phyloP scores from a whole-genome alignment of 2,329 filamentous ascomycete genomes.

The Fusarium neocosmosporiellum region DNA sequence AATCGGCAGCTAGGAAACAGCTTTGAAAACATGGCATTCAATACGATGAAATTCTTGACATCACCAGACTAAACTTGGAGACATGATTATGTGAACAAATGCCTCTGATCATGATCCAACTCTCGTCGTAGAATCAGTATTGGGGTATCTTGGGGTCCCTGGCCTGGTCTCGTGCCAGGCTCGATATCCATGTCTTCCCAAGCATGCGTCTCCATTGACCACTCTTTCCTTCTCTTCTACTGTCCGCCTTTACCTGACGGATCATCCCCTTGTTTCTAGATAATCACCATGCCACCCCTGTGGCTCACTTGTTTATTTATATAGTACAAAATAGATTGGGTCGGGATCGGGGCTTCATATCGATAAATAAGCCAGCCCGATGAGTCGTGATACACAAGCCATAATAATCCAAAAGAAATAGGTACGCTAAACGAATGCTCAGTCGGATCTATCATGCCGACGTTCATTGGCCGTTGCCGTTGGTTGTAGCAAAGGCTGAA shows the following conservation, averaged over 20 bases:
- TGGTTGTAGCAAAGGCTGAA: conserved; percentile 32
- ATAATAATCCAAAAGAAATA: conserved; percentile 27
- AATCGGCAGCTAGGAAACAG: not conserved
- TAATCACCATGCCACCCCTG: conserved; percentile 9
- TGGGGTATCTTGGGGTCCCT: conserved; percentile 36
- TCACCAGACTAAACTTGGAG: not conserved
- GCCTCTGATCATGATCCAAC: conserved; percentile 2
- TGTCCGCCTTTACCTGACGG: conserved; percentile 2
- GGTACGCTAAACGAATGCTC: conserved; percentile 23
- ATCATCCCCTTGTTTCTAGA: conserved; percentile 11
- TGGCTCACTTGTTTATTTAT: conserved; percentile 31
- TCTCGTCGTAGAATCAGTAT: conserved; percentile 30
- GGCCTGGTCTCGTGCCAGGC: conserved; percentile 7
- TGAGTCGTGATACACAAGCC: conserved; percentile 28
- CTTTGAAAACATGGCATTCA: not conserved
- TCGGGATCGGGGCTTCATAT: conserved; percentile 10
- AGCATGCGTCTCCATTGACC: not conserved
- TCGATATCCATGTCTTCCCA: conserved; percentile 12
- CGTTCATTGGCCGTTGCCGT: conserved; percentile 24
- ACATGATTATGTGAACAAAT: not conserved
- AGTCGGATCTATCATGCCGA: conserved; percentile 24
- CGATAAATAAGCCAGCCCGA: conserved; percentile 21
- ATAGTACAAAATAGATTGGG: conserved; percentile 27
- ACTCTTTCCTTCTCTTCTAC: not conserved
- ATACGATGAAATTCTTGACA: not conserved